Percentiles rank a stretch among this genome's conserved stretches.
Conservation (phyloP, 2,329 filamentous ascomycete genomes). For the Phaeosphaeriaceae sp. region DNA sequence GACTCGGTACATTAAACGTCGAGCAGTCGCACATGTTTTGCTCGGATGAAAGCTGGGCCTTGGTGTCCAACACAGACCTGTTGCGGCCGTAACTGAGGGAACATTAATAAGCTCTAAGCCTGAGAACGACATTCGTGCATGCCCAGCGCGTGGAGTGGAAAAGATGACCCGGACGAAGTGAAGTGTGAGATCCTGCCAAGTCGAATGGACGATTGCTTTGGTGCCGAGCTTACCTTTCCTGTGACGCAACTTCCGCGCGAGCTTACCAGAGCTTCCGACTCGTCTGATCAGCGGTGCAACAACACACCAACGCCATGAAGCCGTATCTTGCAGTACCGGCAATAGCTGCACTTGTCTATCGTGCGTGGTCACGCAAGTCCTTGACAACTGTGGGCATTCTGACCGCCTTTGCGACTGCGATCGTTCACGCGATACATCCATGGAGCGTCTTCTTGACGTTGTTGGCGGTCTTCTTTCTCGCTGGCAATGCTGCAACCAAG, state of each 20-base stretch:
- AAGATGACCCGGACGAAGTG: background rate
- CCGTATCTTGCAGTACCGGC: constrained; percentile 41
- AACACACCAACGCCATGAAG: constrained; percentile 33
- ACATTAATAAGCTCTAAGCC: background rate
- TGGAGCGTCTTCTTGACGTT: constrained; percentile 92
- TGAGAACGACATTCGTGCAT: background rate
- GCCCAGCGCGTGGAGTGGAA: background rate
- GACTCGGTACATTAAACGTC: background rate
- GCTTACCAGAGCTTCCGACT: constrained; percentile 19
- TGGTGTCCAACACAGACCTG: background rate
- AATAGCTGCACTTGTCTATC: constrained; percentile 48
- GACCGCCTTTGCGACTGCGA: constrained; percentile 75
- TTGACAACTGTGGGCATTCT: constrained; percentile 80
- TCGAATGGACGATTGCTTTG: background rate
- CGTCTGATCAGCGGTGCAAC: constrained; percentile 7
- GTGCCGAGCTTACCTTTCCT: background rate
- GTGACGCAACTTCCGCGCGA: constrained; percentile 20
- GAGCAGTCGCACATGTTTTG: background rate
- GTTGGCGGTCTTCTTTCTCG: constrained; percentile 84
- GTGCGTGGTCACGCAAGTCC: constrained; percentile 59
- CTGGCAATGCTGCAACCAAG: constrained; percentile 84
- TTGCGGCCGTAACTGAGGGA: background rate
- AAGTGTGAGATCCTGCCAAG: background rate
- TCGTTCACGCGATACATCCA: constrained; percentile 87
- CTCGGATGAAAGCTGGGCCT: background rate